Evolutionary conservation across 306 rosid species (phyloP).

Genomic region (Trifolium repens): DNA sequence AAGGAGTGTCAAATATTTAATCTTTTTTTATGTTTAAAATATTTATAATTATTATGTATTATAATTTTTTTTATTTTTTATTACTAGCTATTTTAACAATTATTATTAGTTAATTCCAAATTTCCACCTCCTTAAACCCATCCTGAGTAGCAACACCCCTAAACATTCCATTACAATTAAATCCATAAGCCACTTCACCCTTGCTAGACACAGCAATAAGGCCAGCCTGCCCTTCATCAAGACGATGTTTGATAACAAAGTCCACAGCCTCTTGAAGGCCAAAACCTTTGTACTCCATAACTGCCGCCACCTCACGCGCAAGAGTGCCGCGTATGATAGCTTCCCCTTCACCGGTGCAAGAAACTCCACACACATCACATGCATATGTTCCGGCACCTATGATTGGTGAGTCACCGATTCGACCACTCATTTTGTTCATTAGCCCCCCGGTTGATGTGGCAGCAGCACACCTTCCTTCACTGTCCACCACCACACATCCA

Average conservation of each 20-base stretch:
- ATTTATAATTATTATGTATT: no score
- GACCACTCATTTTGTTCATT: slow-evolving; percentile 80
- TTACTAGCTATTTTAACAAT: no score
- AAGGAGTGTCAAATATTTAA: no score
- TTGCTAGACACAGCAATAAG: slow-evolving; percentile 74
- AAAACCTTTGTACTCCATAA: slow-evolving; percentile 91
- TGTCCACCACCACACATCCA: slow-evolving; percentile 93
- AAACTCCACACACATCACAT: slow-evolving; percentile 78
- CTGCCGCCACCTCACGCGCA: slow-evolving; percentile 92
- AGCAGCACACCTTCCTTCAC: slow-evolving; percentile 71
- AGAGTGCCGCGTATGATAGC: slow-evolving; percentile 90
- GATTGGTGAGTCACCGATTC: slow-evolving; percentile 89
- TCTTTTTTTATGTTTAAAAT: no score
- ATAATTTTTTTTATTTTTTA: no score
- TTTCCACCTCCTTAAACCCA: slow-evolving; percentile 90
- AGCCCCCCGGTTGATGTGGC: slow-evolving; percentile 93
- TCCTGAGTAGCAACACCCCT: slow-evolving; percentile 78
- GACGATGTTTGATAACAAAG: slow-evolving; percentile 70
- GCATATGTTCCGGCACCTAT: slow-evolving; percentile 88
- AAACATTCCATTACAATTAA: slow-evolving; percentile 86
- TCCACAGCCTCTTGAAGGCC: slow-evolving; percentile 81
- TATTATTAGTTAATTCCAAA: slow-evolving; percentile 58
- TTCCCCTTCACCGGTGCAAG: slow-evolving; percentile 96
- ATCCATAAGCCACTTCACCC: slow-evolving; percentile 90
- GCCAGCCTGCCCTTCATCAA: slow-evolving; percentile 89